Evolutionary conservation across 1,284 basidiomycete genomes (phyloP).

Genomic region (Moniliophthora roreri): DNA sequence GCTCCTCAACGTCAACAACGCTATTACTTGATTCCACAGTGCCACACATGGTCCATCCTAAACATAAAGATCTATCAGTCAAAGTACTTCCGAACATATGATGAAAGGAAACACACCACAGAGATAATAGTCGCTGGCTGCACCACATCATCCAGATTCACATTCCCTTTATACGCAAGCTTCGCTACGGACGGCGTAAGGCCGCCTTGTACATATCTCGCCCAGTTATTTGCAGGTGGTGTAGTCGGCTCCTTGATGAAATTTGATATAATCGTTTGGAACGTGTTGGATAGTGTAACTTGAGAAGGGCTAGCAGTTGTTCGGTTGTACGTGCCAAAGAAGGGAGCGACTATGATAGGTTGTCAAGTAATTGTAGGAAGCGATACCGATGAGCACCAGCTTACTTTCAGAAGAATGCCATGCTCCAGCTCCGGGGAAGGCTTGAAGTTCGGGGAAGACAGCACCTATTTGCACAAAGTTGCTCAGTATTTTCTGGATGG

Average conservation of each 20-base stretch:
- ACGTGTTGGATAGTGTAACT: constrained; percentile 15
- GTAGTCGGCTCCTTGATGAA: constrained; percentile 19
- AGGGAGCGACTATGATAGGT: constrained; percentile 12
- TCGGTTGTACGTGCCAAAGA: constrained; percentile 19
- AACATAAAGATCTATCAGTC: too few species aligned
- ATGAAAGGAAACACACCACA: constrained; percentile 9
- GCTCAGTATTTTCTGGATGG: background rate
- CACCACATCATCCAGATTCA: constrained; percentile 12
- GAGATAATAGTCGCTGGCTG: constrained; percentile 3
- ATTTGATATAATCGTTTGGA: constrained; percentile 18
- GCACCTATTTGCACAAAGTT: constrained; percentile 7
- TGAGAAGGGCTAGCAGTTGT: constrained; percentile 15
- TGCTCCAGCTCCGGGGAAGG: constrained; percentile 17
- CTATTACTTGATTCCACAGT: too few species aligned
- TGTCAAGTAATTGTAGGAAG: background rate
- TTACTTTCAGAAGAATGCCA: constrained; percentile 18
- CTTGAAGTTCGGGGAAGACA: constrained; percentile 18
- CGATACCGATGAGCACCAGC: background rate
- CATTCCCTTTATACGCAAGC: constrained; percentile 19
- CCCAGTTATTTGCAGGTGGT: constrained; percentile 19
- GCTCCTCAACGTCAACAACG: too few species aligned
- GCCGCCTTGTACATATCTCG: constrained; percentile 9
- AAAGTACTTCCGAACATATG: too few species aligned
- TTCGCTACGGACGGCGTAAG: constrained; percentile 15
- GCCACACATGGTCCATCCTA: too few species aligned